Base-by-base conservation (phyloP, 2,329 filamentous ascomycete genomes). In the Fusarium scirpi region DNA sequence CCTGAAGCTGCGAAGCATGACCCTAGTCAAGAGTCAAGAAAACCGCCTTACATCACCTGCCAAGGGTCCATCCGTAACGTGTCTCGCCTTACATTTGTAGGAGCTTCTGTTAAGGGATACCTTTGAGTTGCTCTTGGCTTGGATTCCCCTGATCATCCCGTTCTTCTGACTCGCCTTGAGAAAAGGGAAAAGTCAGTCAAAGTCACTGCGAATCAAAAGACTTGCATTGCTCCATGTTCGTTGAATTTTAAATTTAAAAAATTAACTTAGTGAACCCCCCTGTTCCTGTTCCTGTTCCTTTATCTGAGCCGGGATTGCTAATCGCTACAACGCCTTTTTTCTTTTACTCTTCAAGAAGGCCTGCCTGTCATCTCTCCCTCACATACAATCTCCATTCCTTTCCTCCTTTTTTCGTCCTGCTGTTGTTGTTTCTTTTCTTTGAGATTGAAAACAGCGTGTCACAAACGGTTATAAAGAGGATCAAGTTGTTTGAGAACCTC, bases 251-350 rank as follows among this genome's bases (percentile, higher is more conserved):
- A 20, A 53, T 40, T n/a, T 38, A 5, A 11, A 29, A 29, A 29
- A 29, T 38, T n/a, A 52, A 29, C 13, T 43, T 43, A 43, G 49
- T 40, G 20, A 27, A n/a, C 16, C 27, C 34, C 62, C 69, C 20
- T 25, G 24, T 22, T 51, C 47, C 24, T 44, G n/a, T 22, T 38
- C 47, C 18, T 44, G 47, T 62, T 61, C 46, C 49, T 44, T 44
- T 71, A 51, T 44, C 60, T 60, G 63, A 59, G 51, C 71, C 62
- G 49, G 73, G 65, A 70, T 75, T 74, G 60, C 58, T 67, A 63
- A 70, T 72, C 58, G 44, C 38, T 55, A 38, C 58, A 53, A 68
- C 53, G 46, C 51, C 68, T 58, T 72, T 63, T 62, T 65, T 55
- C 51, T 58, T 40, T 40, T 40, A 54, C 49, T 24, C 49, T 52